Evolutionary conservation across 2,329 filamentous ascomycete genomes (phyloP).

Genomic region (Neopestalotiopsis rosae): DNA sequence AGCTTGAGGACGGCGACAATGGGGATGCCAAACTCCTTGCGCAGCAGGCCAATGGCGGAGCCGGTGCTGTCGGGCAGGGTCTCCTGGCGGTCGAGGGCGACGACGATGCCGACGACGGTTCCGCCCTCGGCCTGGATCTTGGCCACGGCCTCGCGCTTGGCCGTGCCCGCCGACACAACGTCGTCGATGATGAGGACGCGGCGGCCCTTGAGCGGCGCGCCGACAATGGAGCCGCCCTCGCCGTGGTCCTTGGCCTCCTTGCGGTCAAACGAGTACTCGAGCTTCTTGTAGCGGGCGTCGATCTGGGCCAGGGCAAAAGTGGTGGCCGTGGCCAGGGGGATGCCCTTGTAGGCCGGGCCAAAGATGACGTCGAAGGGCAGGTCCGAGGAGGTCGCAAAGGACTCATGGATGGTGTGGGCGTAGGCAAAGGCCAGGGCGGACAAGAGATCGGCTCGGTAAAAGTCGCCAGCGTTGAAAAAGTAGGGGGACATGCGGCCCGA

Average conservation of each 20-base stretch:
- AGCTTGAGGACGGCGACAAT: conserved; percentile 84
- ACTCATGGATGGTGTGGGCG: conserved; percentile 67
- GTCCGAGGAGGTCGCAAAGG: conserved; percentile 29
- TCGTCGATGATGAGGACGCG: conserved; percentile 91
- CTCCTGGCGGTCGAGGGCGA: conserved; percentile 88
- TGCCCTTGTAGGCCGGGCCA: conserved; percentile 95
- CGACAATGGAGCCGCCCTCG: conserved; percentile 92
- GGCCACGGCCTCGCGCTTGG: conserved; percentile 88
- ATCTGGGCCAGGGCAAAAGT: conserved; percentile 76
- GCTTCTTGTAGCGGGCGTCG: conserved; percentile 69
- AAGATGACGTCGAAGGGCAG: conserved; percentile 81
- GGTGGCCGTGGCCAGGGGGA: conserved; percentile 83
- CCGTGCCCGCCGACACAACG: conserved; percentile 94
- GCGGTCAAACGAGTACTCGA: conserved; percentile 90
- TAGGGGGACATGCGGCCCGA: conserved; percentile 91
- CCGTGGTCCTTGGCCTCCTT: conserved; percentile 97
- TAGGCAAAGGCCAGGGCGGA: conserved; percentile 82
- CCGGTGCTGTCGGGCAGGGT: conserved; percentile 70
- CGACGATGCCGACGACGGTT: conserved; percentile 82
- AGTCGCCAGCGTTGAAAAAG: conserved; percentile 96
- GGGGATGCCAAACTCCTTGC: conserved; percentile 82
- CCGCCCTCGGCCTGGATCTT: conserved; percentile 90
- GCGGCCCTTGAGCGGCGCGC: conserved; percentile 83
- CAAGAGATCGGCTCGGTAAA: conserved; percentile 82
- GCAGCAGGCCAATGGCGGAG: conserved; percentile 86